Conservation (phyloP, 1,284 basidiomycete species). For the Trichosporon sp. region DNA sequence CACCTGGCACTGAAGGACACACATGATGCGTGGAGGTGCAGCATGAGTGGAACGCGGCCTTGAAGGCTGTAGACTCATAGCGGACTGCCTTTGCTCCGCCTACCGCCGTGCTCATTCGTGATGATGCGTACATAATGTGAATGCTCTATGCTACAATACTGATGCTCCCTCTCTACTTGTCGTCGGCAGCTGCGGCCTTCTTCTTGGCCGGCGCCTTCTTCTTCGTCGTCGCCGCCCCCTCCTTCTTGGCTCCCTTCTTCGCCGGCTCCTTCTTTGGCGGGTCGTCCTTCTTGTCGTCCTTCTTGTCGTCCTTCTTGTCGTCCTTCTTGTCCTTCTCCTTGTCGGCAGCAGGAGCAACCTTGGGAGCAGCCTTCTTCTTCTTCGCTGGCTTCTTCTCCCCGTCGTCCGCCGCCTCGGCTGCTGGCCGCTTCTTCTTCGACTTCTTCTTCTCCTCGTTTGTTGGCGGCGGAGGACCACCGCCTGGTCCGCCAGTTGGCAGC, state of each 20-base stretch:
- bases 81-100: not conserved
- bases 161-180: not conserved
- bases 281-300: constrained; percentile 22
- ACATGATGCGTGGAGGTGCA: too few relatives aligned
- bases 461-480: constrained; percentile 23
- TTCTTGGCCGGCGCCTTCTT: constrained; percentile 27
- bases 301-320: constrained; percentile 24
- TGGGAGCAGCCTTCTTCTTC: constrained; percentile 28
- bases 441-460: constrained; percentile 40
- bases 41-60: too few relatives aligned
- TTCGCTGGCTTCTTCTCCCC: constrained; percentile 23
- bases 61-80: not conserved
- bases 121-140: not conserved
- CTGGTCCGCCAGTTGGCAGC: not conserved
- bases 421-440: constrained; percentile 29
- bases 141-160: constrained; percentile 11
- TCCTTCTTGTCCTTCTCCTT: constrained; percentile 25
- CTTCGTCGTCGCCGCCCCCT: constrained; percentile 25
- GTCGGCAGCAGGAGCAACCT: constrained; percentile 15
- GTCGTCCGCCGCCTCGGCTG: constrained; percentile 23
- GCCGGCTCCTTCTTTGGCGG: constrained; percentile 21
- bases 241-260: constrained; percentile 21
- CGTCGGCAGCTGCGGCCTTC: constrained; percentile 24
- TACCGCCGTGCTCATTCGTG: not conserved
- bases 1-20: too few relatives aligned